Conservation (phyloP, 768 basidiomycete species). For the Pleurotus salmoneostramineus region DNA sequence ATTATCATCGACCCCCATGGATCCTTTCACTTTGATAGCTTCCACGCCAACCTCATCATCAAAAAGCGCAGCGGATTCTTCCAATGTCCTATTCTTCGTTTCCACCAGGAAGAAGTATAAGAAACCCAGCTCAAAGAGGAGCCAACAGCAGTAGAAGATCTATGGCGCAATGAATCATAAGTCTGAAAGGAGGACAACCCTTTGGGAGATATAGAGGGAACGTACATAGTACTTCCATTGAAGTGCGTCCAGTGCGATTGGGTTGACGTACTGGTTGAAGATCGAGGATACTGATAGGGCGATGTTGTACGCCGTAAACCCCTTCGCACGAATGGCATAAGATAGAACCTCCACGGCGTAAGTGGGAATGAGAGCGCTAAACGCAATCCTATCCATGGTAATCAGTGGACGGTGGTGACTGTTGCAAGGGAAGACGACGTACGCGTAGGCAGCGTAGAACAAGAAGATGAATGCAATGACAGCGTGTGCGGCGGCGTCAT, state of each 20-base stretch:
- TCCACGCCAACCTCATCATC: constrained; percentile 19
- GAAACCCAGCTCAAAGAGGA: constrained; percentile 43
- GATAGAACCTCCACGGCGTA: constrained; percentile 71
- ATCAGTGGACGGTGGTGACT: neutral
- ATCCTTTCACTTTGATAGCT: too few relatives aligned
- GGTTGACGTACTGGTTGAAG: constrained; percentile 67
- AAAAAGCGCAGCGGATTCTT: constrained; percentile 55
- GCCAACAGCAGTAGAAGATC: constrained; percentile 49
- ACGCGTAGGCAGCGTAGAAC: constrained; percentile 55
- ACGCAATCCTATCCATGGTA: constrained; percentile 38
- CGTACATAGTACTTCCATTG: constrained; percentile 1
- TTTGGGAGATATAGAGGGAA: too few relatives aligned
- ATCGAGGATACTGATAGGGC: constrained; percentile 53
- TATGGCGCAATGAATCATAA: constrained; percentile 12
- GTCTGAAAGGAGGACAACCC: too few relatives aligned
- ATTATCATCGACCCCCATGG: too few relatives aligned
- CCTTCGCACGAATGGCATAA: constrained; percentile 59
- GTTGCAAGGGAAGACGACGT: constrained; percentile 10
- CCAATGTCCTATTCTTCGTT: constrained; percentile 43
- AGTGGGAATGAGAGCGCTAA: constrained; percentile 59
- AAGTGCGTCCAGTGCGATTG: constrained; percentile 40
- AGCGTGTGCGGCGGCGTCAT: constrained; percentile 37
- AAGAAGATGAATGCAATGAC: constrained; percentile 60
- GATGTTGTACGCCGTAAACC: constrained; percentile 56
- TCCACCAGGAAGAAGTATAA: constrained; percentile 44